phyloP scores from a whole-genome alignment of 352 stramenopile genomes.

The Plasmopara viticola region DNA sequence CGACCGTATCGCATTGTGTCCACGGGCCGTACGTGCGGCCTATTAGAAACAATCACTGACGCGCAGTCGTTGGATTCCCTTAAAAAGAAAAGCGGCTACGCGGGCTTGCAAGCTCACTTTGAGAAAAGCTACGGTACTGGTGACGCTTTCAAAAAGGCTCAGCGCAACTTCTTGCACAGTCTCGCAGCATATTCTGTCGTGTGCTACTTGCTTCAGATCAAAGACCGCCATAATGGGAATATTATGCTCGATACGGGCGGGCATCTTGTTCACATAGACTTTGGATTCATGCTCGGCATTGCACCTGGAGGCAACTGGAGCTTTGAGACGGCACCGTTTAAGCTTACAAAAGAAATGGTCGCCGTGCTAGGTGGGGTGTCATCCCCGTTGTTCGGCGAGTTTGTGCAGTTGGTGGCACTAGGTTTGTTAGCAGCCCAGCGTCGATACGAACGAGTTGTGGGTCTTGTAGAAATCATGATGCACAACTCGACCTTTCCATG shows the following conservation, averaged over 20 bases:
- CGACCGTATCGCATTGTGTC: conserved; percentile 92
- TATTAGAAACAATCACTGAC: conserved; percentile 94
- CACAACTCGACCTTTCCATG: conserved; percentile 74
- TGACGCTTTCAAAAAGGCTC: conserved; percentile 43
- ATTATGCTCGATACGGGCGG: conserved; percentile 90
- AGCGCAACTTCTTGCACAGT: conserved; percentile 62
- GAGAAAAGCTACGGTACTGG: conserved; percentile 77
- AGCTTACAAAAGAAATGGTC: conserved; percentile 93
- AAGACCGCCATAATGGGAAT: conserved; percentile 96
- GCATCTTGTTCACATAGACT: conserved; percentile 95
- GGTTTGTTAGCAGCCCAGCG: conserved; percentile 50
- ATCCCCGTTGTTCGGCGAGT: conserved; percentile 60
- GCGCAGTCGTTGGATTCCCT: conserved; percentile 93
- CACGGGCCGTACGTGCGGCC: conserved; percentile 85
- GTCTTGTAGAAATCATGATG: conserved; percentile 79
- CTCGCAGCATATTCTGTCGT: conserved; percentile 62
- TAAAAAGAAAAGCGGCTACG: conserved; percentile 88
- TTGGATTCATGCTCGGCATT: conserved; percentile 94
- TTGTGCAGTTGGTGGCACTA: conserved; percentile 52
- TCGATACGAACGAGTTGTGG: conserved; percentile 57
- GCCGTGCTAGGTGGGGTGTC: conserved; percentile 79
- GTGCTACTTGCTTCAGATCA: conserved; percentile 89
- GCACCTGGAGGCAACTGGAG: conserved; percentile 90
- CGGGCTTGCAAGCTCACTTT: conserved; percentile 87
- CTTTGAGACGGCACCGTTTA: conserved; percentile 93